Evolutionary conservation across 1,284 basidiomycete genomes (phyloP).

Genomic region (Lentinus polychrous): DNA sequence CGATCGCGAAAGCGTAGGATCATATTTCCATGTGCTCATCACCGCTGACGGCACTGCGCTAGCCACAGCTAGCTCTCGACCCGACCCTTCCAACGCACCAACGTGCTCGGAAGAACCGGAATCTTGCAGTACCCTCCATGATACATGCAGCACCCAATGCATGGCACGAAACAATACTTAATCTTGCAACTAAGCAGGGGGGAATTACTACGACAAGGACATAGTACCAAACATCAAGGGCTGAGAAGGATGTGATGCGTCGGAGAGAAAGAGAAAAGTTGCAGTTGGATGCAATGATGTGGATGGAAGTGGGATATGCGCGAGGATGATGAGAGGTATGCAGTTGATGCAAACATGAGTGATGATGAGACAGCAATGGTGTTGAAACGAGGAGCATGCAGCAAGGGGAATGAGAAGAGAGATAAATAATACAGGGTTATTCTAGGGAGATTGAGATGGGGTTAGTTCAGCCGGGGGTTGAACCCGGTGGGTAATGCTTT

Average conservation of each 20-base stretch:
- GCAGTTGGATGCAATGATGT: slow-evolving; percentile 16
- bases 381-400: slow-evolving; percentile 14
- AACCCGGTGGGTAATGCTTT: slow-evolving; percentile 44
- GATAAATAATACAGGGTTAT: slow-evolving; percentile 7
- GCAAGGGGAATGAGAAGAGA: slow-evolving; percentile 15
- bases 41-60: too few species aligned
- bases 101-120: too few species aligned
- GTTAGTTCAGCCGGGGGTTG: slow-evolving; percentile 53
- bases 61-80: too few species aligned
- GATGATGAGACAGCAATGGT: slow-evolving; percentile 19
- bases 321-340: slow-evolving; percentile 18
- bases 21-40: too few species aligned
- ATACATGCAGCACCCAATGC: too few species aligned
- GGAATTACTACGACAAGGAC: neutral
- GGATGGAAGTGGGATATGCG: slow-evolving; percentile 5
- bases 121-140: too few species aligned
- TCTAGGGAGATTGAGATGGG: slow-evolving; percentile 13
- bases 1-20: too few species aligned
- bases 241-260: too few species aligned
- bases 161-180: too few species aligned
- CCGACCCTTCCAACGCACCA: too few species aligned
- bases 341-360: slow-evolving; percentile 36
- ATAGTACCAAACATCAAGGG: too few species aligned
- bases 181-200: too few species aligned
- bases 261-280: slow-evolving; percentile 6